phyloP scores from a whole-genome alignment of 495 filamentous ascomycete genomes.

The Corynascus novoguineensis region DNA sequence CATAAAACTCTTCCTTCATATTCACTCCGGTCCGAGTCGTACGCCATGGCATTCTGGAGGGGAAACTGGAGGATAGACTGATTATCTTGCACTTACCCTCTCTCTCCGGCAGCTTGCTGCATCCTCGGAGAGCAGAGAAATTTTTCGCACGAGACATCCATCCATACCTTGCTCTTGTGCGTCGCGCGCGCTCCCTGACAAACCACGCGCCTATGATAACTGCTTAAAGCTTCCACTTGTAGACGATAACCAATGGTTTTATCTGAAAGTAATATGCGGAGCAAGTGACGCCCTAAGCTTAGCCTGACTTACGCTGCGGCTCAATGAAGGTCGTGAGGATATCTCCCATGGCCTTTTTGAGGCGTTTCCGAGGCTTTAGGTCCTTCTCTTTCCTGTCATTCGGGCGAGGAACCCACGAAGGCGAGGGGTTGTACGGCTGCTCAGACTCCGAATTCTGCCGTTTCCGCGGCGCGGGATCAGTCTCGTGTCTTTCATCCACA shows the following conservation, averaged over 20 bases:
- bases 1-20: slow-evolving; percentile 65
- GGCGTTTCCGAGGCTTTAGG: slow-evolving; percentile 2
- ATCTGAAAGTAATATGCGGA: not conserved
- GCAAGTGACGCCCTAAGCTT: not conserved
- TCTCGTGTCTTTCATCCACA: no score
- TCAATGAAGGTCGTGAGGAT: not conserved
- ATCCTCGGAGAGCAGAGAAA: slow-evolving; percentile 41
- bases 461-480: not conserved
- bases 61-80: slow-evolving; percentile 70
- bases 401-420: not conserved
- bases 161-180: no score
- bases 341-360: slow-evolving; percentile 1
- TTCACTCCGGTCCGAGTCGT: slow-evolving; percentile 69
- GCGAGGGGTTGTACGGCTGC: not conserved
- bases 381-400: not conserved
- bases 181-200: no score
- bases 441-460: not conserved
- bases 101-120: slow-evolving; percentile 33
- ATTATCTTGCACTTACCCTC: slow-evolving; percentile 48
- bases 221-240: not conserved
- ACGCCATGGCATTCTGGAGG: slow-evolving; percentile 61
- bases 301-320: not conserved
- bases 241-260: not conserved
- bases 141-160: slow-evolving; percentile 40
- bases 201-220: no score